These are phyloP conservation scores for Metschnikowia arizonensis DNA, from an alignment of 805 yeast species.

Conservation along the genomic window DNA sequence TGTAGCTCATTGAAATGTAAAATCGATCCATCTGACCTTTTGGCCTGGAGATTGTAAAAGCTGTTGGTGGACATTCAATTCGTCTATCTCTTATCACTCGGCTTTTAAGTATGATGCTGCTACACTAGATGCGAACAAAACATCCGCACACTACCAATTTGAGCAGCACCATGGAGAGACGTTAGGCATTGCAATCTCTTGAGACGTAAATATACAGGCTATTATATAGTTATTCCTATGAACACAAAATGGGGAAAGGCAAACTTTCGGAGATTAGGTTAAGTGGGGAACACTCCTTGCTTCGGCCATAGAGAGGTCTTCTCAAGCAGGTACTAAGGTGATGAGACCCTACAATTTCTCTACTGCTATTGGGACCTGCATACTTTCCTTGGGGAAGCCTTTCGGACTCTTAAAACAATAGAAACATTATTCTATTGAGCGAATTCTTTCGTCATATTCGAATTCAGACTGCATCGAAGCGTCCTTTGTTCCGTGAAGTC, in stretches of 20 bases:
- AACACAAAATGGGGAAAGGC: not conserved
- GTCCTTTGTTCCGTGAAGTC: conserved; percentile 1
- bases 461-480: not conserved
- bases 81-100: not conserved
- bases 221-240: not conserved
- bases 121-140: conserved; percentile 1
- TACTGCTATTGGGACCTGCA: not conserved
- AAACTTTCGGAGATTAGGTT: not conserved
- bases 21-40: not conserved
- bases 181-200: not conserved
- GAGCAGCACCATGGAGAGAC: not conserved
- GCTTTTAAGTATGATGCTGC: not conserved
- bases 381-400: not conserved
- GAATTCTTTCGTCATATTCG: not conserved
- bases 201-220: not conserved
- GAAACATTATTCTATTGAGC: not conserved
- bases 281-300: not conserved
- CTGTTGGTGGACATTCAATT: not conserved
- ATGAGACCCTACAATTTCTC: not conserved
- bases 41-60: conserved; percentile 7
- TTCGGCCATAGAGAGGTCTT: not conserved
- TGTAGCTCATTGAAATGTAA: conserved; percentile 14
- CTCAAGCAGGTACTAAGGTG: not conserved
- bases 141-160: not conserved
- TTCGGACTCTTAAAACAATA: not conserved